These are phyloP conservation scores for Triangularia verruculosa DNA, from an alignment of 2,329 filamentous ascomycete genomes.

Conservation along the genomic window DNA sequence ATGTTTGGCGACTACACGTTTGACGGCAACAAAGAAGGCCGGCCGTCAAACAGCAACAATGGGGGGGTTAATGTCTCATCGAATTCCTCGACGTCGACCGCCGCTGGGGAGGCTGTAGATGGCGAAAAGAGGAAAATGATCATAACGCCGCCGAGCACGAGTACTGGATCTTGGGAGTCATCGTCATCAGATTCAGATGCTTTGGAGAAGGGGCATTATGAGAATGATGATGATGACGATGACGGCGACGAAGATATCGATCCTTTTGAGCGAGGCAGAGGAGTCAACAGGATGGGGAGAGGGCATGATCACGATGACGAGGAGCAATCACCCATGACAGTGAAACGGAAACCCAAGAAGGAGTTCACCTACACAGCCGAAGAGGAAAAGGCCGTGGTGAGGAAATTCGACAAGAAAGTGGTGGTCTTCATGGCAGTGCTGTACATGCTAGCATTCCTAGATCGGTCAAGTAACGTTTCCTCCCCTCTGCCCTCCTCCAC, in stretches of 20 bases:
- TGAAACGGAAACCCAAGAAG: not conserved
- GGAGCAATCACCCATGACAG: not conserved
- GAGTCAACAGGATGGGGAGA: not conserved
- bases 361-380: conserved; percentile 51
- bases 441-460: conserved; percentile 82
- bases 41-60: not conserved
- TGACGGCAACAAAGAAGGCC: not conserved
- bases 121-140: not conserved
- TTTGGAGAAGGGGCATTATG: conserved; percentile 12
- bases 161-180: not conserved
- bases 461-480: conserved; percentile 69
- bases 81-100: not conserved
- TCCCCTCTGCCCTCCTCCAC: not conserved
- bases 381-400: conserved; percentile 69
- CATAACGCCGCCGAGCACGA: not conserved
- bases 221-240: not conserved
- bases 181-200: conserved; percentile 8
- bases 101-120: not conserved
- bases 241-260: conserved; percentile 3
- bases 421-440: conserved; percentile 78
- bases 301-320: conserved; percentile 8
- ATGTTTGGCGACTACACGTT: not conserved
- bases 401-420: conserved; percentile 73
- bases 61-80: not conserved
- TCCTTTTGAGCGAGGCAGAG: not conserved